Evolutionary conservation across 176 grass and related monocot species (phyloP).

Genomic region (Poa annua): DNA sequence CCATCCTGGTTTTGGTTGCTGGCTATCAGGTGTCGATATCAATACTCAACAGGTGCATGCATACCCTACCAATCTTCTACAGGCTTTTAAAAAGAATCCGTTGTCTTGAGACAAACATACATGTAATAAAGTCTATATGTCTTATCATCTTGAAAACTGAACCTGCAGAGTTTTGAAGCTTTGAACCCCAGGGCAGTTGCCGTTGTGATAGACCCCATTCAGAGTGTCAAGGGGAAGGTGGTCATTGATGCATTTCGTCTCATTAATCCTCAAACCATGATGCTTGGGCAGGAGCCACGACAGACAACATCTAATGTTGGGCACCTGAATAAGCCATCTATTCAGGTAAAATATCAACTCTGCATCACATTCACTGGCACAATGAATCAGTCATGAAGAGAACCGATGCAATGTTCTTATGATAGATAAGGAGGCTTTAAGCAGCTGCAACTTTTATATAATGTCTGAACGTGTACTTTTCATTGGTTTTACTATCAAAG

Average conservation of each 20-base stretch:
- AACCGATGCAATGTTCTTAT: too few species aligned
- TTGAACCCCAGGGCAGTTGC: conserved; percentile 96
- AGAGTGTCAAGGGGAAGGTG: conserved; percentile 98
- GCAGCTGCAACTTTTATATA: too few species aligned
- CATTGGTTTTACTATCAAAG: too few species aligned
- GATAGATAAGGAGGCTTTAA: too few species aligned
- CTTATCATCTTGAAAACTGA: conserved; percentile 40
- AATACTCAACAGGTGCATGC: conserved; percentile 89
- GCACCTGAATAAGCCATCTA: conserved; percentile 97
- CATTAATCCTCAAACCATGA: conserved; percentile 99
- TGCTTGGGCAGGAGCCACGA: conserved; percentile 97
- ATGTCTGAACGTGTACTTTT: too few species aligned
- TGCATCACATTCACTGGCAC: too few species aligned
- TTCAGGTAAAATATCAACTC: conserved; percentile 63
- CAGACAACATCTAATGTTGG: conserved; percentile 98
- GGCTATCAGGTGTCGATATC: conserved; percentile 97
- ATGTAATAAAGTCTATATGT: not conserved
- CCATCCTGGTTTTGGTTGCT: conserved; percentile 96
- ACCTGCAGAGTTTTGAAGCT: conserved; percentile 93
- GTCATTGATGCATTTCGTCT: conserved; percentile 98
- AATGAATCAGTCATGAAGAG: too few species aligned
- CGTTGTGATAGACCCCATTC: conserved; percentile 96
- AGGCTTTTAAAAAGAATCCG: not conserved
- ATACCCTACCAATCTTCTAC: not conserved
- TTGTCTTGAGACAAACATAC: not conserved